phyloP scores from a whole-genome alignment of 495 filamentous ascomycete species.

The Aspergillus haitiensis region DNA sequence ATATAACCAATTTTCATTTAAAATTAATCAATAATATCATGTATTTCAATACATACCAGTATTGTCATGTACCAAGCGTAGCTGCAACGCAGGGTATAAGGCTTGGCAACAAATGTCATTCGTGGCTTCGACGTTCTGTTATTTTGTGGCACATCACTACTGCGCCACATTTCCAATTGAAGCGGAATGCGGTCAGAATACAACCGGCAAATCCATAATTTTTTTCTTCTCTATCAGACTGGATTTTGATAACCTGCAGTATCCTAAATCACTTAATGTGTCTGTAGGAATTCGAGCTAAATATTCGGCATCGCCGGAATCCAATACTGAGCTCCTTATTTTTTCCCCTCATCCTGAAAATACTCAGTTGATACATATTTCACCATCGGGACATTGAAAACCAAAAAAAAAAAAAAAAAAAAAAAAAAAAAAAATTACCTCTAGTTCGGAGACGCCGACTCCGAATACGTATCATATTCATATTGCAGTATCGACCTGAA shows the following conservation, averaged over 20 bases:
- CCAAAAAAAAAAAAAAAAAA: not conserved
- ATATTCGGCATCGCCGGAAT: too few relatives aligned
- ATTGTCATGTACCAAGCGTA: constrained; percentile 4
- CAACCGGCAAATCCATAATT: constrained; percentile 8
- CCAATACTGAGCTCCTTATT: too few relatives aligned
- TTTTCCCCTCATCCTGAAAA: too few relatives aligned
- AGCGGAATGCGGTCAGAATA: constrained; percentile 1
- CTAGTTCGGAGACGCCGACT: not conserved
- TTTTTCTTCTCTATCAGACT: not conserved
- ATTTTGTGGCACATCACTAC: not conserved
- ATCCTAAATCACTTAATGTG: too few relatives aligned
- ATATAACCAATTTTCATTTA: too few relatives aligned
- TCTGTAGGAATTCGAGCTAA: too few relatives aligned
- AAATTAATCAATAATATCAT: too few relatives aligned
- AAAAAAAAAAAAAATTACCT: not conserved
- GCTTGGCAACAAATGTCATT: constrained; percentile 17
- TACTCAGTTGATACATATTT: too few relatives aligned
- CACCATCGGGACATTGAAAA: too few relatives aligned
- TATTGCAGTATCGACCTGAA: not conserved
- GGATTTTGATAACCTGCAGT: too few relatives aligned
- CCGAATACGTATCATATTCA: not conserved
- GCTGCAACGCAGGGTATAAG: constrained; percentile 4
- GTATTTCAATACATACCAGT: not conserved
- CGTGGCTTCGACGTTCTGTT: constrained; percentile 13
- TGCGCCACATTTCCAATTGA: constrained; percentile 23